Base-by-base conservation (phyloP, 2,329 filamentous ascomycete genomes). In the Colletotrichum sp. region DNA sequence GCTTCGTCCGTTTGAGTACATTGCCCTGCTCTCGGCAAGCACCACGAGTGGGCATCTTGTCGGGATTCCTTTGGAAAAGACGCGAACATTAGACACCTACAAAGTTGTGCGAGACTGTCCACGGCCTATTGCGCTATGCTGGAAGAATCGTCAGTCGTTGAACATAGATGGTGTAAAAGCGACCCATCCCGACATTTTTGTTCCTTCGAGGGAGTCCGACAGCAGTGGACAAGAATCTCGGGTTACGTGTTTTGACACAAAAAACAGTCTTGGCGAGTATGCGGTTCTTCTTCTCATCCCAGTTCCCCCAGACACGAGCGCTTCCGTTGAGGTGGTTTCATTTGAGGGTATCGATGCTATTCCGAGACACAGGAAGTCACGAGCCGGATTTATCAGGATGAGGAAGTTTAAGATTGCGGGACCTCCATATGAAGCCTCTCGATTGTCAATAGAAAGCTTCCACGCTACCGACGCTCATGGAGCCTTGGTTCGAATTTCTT, bases 91-190 rank as follows among this genome's bases (percentile, higher is more conserved):
- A 0, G 73, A 73, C 15, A 75, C 73, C 1, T 73, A 68, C 8
- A 52, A 30, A 3, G 73, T 75, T 12, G 18, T 75, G 5, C 64
- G 70, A 1, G 56, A 75, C 32, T 75, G 61, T 10, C 70, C 73
- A 5, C 70, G 73, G 5, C 73, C 70, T 6, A 73, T 68, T 12
- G 26, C 58, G 6, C 6, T 75, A 1, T 64, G 43, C 2, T 73
- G 73, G 64, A 65, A 43, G 24, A 60, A 13, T 2, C 26, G 32
- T 3, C 5, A 5, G 8, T 18, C 43, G 3, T 9, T 73, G 3
- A 43, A n/a, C 8, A 16, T 24, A 1, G 70, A 64, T 8, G 60
- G 65, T 21, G 26, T 75, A 18, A 43, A 58, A 9, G 55, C 30
- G 4, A 34, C 62, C 5, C 30, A 43, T n/a, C 69, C 26, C 15